Base-by-base conservation (phyloP, 768 basidiomycete species). In the Mycena maculata region DNA sequence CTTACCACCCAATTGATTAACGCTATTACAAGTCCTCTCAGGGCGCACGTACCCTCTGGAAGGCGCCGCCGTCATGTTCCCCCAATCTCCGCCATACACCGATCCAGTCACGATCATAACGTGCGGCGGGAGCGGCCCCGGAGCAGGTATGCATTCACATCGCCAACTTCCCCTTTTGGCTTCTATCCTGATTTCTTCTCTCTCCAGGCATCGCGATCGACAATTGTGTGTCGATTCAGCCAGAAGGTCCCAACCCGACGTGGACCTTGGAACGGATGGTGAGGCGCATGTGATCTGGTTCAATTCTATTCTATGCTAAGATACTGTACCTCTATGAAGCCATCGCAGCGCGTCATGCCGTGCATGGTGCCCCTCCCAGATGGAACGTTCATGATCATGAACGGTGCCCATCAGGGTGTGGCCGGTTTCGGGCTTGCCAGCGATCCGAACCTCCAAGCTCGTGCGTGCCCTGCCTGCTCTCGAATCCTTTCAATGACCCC, bases 211-310 rank as follows among this genome's bases (percentile, higher is more conserved):
- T 77, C 10, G 82, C 81, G 9, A 76, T 90, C 22, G 92, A 93
- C 71, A 93, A 92, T 72, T 94, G 93, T 71, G 86, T 93, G 16
- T 80, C 84, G 1, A 92, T 89, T 27, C 77, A 82, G 28, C 93
- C 93, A 0, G 93, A 94, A 72, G 86, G 68, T 0, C 36, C 72
- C 1, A 88, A 89, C 57, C 75, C 92, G 3, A 83, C 84, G 1
- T 94, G 93, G 93, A 83, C 81, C 0, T 41, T 94, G n/a, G 93
- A 94, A 75, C 87, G 93, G 54, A 94, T 94, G 93, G 92, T 92
- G 42, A 53, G 88, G 76, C 20, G 11, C 22, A 1, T 28, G 23
- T 33, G n/a, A n/a, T n/a, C n/a, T n/a, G n/a, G n/a, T n/a, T n/a
- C n/a, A n/a, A n/a, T n/a, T n/a, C n/a, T n/a, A n/a, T n/a, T n/a